A percentile compares a stretch with the other conserved stretches of the same genome.
Conservation (phyloP, 345 rosid genomes). For the Angophora floribunda region DNA sequence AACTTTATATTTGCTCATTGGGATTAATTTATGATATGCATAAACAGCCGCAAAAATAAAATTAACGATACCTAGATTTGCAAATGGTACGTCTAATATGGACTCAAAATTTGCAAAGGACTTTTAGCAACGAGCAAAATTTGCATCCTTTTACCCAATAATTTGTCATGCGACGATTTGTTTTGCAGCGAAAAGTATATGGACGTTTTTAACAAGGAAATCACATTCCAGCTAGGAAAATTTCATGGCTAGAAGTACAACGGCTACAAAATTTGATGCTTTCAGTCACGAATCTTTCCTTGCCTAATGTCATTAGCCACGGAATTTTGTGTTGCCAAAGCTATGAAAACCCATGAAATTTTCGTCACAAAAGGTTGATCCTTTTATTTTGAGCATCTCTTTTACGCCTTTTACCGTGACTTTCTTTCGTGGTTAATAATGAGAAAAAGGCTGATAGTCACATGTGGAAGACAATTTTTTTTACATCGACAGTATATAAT, state of each 20-base stretch:
- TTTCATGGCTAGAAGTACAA: background rate
- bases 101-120: too few species aligned
- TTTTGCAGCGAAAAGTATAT: too few species aligned
- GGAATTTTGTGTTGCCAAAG: background rate
- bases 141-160: too few species aligned
- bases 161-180: too few species aligned
- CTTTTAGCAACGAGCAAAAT: too few species aligned
- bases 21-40: background rate
- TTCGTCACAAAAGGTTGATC: background rate
- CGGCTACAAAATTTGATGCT: background rate
- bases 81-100: too few species aligned
- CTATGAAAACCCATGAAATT: background rate
- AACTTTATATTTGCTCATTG: background rate
- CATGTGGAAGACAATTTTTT: background rate
- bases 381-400: background rate
- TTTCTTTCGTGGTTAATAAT: background rate
- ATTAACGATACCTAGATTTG: background rate
- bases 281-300: background rate
- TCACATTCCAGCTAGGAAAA: background rate
- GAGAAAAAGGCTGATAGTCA: background rate
- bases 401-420: background rate
- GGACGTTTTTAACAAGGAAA: background rate
- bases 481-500: background rate
- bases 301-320: background rate
- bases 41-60: background rate